These are phyloP conservation scores for Trichophyton schoenleinii DNA, from an alignment of 2,329 filamentous ascomycete species.

Conservation along the genomic window DNA sequence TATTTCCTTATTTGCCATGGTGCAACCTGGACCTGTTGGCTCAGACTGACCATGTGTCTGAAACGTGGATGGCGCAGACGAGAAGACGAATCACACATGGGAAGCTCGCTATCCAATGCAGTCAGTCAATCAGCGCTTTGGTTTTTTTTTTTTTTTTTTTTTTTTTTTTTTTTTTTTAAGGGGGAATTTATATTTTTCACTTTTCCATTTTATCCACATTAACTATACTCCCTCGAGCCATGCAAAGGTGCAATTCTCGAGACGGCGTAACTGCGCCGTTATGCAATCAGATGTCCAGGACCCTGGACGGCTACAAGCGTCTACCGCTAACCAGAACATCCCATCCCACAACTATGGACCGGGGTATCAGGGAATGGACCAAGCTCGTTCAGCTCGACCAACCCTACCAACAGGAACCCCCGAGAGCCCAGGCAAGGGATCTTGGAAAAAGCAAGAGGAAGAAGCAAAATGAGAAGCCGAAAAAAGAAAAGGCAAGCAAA, in stretches of 20 bases:
- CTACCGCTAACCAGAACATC: background rate
- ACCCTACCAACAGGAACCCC: background rate
- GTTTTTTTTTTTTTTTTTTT: background rate
- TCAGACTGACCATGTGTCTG: slow-evolving; percentile 1
- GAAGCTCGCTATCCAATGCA: background rate
- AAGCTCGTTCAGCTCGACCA: background rate
- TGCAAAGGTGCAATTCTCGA: background rate
- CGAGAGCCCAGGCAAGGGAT: background rate
- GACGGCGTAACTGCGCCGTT: background rate
- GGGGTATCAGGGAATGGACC: background rate
- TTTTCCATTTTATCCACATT: background rate
- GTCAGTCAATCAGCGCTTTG: background rate
- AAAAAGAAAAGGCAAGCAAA: background rate
- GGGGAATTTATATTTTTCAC: background rate
- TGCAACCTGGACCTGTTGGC: slow-evolving; percentile 2
- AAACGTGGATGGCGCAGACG: slow-evolving; percentile 1
- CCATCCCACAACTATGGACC: background rate
- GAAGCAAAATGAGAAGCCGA: background rate
- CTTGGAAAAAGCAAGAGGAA: background rate
- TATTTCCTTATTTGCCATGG: background rate
- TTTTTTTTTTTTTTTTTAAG: background rate
- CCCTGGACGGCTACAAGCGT: background rate
- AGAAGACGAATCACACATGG: background rate
- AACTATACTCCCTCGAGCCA: background rate
- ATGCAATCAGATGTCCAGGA: background rate